Evolutionary conservation across 768 basidiomycete genomes (phyloP).

Genomic region (Boletus subparvulus): DNA sequence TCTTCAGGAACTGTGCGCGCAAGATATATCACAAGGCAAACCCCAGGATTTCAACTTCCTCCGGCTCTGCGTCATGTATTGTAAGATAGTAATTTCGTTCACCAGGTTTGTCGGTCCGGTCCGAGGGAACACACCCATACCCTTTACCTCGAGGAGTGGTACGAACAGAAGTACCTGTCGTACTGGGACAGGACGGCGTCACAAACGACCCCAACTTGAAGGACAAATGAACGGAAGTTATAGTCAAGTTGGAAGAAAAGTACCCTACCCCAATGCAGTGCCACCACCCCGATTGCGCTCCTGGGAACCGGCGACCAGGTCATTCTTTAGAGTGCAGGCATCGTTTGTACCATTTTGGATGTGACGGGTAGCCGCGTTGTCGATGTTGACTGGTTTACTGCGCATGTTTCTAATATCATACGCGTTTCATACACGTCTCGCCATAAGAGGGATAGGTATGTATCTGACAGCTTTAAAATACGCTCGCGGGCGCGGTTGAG

Average conservation of each 20-base stretch:
- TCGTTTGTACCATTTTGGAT: constrained; percentile 26
- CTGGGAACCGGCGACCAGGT: constrained; percentile 2
- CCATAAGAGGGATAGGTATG: too few species aligned
- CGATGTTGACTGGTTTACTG: neutral
- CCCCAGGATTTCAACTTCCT: constrained; percentile 88
- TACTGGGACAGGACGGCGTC: constrained; percentile 20
- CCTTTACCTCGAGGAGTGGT: constrained; percentile 87
- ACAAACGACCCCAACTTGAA: constrained; percentile 38
- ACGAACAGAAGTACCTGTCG: constrained; percentile 86
- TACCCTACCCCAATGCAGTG: constrained; percentile 30
- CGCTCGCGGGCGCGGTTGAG: too few species aligned
- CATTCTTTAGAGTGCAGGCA: constrained; percentile 21
- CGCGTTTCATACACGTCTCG: neutral
- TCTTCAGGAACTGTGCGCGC: constrained; percentile 81
- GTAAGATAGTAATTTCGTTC: constrained; percentile 58
- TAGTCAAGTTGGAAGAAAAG: constrained; percentile 43
- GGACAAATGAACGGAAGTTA: constrained; percentile 58
- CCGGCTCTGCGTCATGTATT: constrained; percentile 77
- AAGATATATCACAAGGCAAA: constrained; percentile 71
- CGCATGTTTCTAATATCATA: neutral
- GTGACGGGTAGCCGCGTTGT: constrained; percentile 12
- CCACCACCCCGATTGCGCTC: neutral
- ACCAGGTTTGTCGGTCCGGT: neutral
- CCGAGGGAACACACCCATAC: constrained; percentile 1
- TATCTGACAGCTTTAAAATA: too few species aligned